A percentile compares a stretch with the other conserved stretches of the same genome.
Evolutionary conservation across 2,329 filamentous ascomycete genomes (phyloP).

Genomic region (Hypoxylon rubiginosum): DNA sequence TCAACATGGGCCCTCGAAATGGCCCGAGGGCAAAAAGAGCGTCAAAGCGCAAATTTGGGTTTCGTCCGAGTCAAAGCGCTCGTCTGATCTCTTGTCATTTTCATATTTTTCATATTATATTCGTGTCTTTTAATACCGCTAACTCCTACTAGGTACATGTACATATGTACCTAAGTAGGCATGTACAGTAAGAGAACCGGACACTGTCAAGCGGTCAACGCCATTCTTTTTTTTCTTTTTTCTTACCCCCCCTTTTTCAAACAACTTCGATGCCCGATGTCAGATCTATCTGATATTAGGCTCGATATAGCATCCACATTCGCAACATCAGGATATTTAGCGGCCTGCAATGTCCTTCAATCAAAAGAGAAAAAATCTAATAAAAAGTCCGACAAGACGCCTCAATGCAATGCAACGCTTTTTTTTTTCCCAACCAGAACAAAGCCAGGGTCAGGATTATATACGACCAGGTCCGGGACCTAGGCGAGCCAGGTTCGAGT

Average conservation of each 20-base stretch:
- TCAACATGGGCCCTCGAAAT: conserved; percentile 35
- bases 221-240: not conserved
- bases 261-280: conserved; percentile 29
- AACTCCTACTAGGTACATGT: too few relatives aligned
- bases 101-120: conserved; percentile 7
- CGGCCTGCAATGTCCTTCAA: conserved; percentile 38
- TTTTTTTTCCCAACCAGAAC: conserved; percentile 1
- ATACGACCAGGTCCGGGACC: conserved; percentile 4
- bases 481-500: not conserved
- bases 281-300: not conserved
- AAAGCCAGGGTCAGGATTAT: not conserved
- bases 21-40: conserved; percentile 23
- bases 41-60: conserved; percentile 44
- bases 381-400: conserved; percentile 30
- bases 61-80: conserved; percentile 43
- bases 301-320: not conserved
- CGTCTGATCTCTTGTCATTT: conserved; percentile 39
- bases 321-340: not conserved
- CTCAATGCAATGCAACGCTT: conserved; percentile 39
- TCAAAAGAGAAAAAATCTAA: conserved; percentile 25
- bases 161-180: not conserved
- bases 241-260: too few relatives aligned
- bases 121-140: conserved; percentile 23
- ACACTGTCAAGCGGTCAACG: too few relatives aligned
- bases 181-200: too few relatives aligned